These are phyloP conservation scores for Corchorus olitorius DNA, from an alignment of 345 rosid genomes.

Conservation along the genomic window DNA sequence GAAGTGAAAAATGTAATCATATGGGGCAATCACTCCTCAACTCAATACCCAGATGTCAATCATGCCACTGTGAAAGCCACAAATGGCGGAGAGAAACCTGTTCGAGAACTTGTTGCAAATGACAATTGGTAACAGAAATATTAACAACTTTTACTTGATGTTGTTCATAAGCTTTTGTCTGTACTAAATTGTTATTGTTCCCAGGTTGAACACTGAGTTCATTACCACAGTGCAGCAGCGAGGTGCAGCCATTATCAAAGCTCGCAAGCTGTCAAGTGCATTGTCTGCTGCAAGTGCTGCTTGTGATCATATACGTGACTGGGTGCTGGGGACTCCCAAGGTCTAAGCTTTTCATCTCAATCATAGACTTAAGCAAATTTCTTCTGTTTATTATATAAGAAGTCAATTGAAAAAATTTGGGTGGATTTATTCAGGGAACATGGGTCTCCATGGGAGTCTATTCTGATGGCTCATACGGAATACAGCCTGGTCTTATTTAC, in stretches of 20 bases:
- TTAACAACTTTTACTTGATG: no score
- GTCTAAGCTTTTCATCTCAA: conserved; percentile 19
- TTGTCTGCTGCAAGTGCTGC: conserved; percentile 85
- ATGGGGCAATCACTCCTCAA: conserved; percentile 95
- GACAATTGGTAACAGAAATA: conserved; percentile 50
- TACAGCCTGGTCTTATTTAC: conserved; percentile 70
- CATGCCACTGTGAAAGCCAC: conserved; percentile 55
- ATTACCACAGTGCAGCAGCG: conserved; percentile 65
- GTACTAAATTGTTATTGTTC: not conserved
- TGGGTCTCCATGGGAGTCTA: conserved; percentile 94
- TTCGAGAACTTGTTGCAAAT: conserved; percentile 51
- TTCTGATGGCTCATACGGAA: conserved; percentile 88
- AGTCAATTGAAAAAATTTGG: not conserved
- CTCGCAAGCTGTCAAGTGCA: conserved; percentile 72
- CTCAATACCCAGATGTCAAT: conserved; percentile 84
- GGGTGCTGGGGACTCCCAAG: conserved; percentile 86
- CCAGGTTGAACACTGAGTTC: conserved; percentile 62
- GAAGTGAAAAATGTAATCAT: conserved; percentile 72
- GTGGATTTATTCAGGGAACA: conserved; percentile 46
- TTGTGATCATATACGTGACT: conserved; percentile 84
- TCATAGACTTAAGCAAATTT: not conserved
- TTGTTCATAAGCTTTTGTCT: not conserved
- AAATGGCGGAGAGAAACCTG: conserved; percentile 42
- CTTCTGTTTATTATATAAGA: not conserved
- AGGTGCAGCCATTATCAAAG: conserved; percentile 66